These are phyloP conservation scores for Scheffersomyces parashehatae DNA, from an alignment of 1,139 yeast species.

Conservation along the genomic window DNA sequence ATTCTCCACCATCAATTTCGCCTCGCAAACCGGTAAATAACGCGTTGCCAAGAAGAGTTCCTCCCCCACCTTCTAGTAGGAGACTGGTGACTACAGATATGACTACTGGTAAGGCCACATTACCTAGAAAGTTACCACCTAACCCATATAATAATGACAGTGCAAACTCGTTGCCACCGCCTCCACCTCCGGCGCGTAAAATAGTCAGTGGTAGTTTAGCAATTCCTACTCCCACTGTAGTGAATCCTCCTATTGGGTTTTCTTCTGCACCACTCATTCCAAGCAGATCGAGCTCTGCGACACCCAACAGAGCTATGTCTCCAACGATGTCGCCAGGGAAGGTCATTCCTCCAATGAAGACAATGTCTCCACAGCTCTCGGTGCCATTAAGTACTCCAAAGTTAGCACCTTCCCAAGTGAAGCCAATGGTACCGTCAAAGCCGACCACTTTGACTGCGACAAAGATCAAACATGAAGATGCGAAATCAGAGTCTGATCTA, in stretches of 20 bases:
- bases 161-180: slow-evolving; percentile 22
- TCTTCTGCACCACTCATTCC: slow-evolving; percentile 43
- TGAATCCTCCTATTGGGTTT: slow-evolving; percentile 34
- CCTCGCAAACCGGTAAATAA: slow-evolving; percentile 17
- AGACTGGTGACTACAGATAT: slow-evolving; percentile 11
- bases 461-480: slow-evolving; percentile 11
- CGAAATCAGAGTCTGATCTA: neutral
- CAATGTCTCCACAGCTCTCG: too few relatives aligned
- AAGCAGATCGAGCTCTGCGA: slow-evolving; percentile 31
- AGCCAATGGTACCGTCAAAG: slow-evolving; percentile 41
- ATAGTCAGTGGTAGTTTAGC: slow-evolving; percentile 8
- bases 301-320: slow-evolving; percentile 19
- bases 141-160: slow-evolving; percentile 13
- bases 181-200: slow-evolving; percentile 25
- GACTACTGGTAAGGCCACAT: slow-evolving; percentile 4
- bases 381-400: slow-evolving; percentile 5
- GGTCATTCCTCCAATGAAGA: too few relatives aligned
- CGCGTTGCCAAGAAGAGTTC: slow-evolving; percentile 31
- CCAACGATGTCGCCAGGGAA: slow-evolving; percentile 12
- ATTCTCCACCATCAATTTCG: slow-evolving; percentile 19
- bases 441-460: slow-evolving; percentile 28
- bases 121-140: slow-evolving; percentile 26
- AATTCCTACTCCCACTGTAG: slow-evolving; percentile 2
- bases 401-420: slow-evolving; percentile 10
- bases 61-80: slow-evolving; percentile 40